Conservation (phyloP, 805 yeast genomes). For the Starmerella lactis-condensi region DNA sequence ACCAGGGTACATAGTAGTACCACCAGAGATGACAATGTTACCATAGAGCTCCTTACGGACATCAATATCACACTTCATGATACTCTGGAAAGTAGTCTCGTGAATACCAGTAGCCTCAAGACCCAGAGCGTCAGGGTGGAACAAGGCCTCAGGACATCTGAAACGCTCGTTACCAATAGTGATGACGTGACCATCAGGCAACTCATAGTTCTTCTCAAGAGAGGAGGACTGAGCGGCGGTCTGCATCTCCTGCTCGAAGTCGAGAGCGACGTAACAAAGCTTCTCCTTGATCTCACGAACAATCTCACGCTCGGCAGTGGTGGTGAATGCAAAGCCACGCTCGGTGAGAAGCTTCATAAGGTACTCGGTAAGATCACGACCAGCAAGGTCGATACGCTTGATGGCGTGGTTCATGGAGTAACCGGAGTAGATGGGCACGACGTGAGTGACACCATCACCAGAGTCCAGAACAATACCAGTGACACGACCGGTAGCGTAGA, state of each 20-base stretch:
- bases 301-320: slow-evolving; percentile 98
- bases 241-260: slow-evolving; percentile 98
- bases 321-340: slow-evolving; percentile 97
- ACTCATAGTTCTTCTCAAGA: slow-evolving; percentile 95
- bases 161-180: slow-evolving; percentile 99
- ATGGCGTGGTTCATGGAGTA: slow-evolving; percentile 98
- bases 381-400: slow-evolving; percentile 96
- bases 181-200: slow-evolving; percentile 99
- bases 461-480: slow-evolving; percentile 99
- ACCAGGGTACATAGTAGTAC: slow-evolving; percentile 99
- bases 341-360: slow-evolving; percentile 95
- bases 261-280: slow-evolving; percentile 96
- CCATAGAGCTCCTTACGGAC: slow-evolving; percentile 97
- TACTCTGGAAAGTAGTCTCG: slow-evolving; percentile 87
- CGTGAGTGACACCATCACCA: slow-evolving; percentile 99
- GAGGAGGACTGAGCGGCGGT: slow-evolving; percentile 96
- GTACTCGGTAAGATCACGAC: slow-evolving; percentile 98
- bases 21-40: slow-evolving; percentile 99
- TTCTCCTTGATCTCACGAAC: slow-evolving; percentile 90
- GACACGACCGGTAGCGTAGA: slow-evolving; percentile 99
- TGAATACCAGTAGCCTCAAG: slow-evolving; percentile 97
- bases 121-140: slow-evolving; percentile 87
- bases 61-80: slow-evolving; percentile 97
- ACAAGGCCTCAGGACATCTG: slow-evolving; percentile 99
- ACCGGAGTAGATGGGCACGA: slow-evolving; percentile 99